Evolutionary conservation across 2,329 filamentous ascomycete species (phyloP), one percentile per base, ranked within the genome.

Genomic region (Fusarium odoratissimum): DNA sequence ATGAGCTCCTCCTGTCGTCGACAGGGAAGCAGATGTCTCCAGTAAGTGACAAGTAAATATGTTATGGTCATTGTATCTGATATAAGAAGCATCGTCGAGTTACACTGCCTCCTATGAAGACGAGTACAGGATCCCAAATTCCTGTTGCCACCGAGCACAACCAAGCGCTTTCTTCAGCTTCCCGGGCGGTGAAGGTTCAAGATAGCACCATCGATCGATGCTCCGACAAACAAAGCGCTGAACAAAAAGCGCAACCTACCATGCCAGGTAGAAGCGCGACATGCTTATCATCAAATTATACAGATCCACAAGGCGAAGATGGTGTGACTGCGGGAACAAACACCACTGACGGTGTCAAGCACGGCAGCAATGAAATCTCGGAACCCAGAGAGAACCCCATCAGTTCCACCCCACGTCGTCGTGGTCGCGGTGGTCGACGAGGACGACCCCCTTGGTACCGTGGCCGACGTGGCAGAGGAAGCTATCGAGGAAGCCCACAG

Each of bases 381-480:
- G 35, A 46, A 11, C 69, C 65, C 8, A 57, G 28, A 5, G n/a
- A 41, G 17, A 65, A 62, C 33, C 35, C 66, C 6, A 25, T n/a
- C 13, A 21, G 33, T n/a, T 56, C 68, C 3, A 46, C 49, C 21
- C 69, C 60, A 49, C 69, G 64, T 28, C 71, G 75, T 21, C 64
- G 58, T 10, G 57, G 55, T 48, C 76, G 79, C 38, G 75, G 74
- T 14, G 70, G 73, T 17, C 77, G 76, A 45, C 78, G 79, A 40
- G 75, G 77, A 46, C 75, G 75, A 66, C 52, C 65, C 21, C 63
- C 65, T n/a, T 76, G 78, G 69, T 62, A 67, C 40, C 78, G 78
- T 35, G 77, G 77, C 30, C 78, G 77, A 48, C 75, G 78, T n/a
- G 72, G 73, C 30, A 76, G 78, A 56, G 74, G 72, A 54, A 56